Conservation (phyloP, 1,284 basidiomycete species). For the Trichosporon sp. region DNA sequence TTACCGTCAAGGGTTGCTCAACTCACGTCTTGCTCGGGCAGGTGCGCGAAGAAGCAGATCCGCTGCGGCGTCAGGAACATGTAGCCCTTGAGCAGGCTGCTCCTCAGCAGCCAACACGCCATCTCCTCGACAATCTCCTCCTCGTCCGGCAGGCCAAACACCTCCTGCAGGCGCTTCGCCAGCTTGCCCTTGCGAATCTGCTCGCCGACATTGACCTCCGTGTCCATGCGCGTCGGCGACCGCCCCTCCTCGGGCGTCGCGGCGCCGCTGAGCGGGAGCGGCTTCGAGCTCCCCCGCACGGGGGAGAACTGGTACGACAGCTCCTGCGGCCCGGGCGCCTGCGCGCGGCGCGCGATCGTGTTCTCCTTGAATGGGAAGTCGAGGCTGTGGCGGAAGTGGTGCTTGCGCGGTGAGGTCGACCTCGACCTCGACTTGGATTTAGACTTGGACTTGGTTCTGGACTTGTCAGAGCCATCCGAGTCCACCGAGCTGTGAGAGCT, state of each 20-base stretch:
- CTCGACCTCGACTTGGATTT: neutral
- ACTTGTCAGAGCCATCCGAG: neutral
- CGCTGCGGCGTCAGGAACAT: slow-evolving; percentile 91
- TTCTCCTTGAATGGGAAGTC: slow-evolving; percentile 45
- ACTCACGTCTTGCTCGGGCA: slow-evolving; percentile 76
- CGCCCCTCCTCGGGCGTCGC: neutral
- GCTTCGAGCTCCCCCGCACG: neutral
- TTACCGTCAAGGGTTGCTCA: neutral
- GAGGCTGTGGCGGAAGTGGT: slow-evolving; percentile 8
- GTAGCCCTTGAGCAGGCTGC: slow-evolving; percentile 88
- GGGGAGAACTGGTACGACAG: slow-evolving; percentile 34
- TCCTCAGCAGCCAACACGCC: slow-evolving; percentile 81
- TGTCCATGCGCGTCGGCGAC: neutral
- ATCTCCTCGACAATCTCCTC: slow-evolving; percentile 83
- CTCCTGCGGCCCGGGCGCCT: slow-evolving; percentile 29
- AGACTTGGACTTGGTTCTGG: neutral
- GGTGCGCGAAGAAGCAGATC: slow-evolving; percentile 94
- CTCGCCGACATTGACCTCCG: slow-evolving; percentile 36
- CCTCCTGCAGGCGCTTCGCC: slow-evolving; percentile 75
- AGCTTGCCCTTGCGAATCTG: slow-evolving; percentile 59
- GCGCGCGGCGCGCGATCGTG: slow-evolving; percentile 37
- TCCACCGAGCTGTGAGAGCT: neutral
- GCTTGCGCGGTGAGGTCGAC: slow-evolving; percentile 1
- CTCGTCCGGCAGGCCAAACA: slow-evolving; percentile 73
- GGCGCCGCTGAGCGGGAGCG: neutral